Percentiles rank a stretch among this genome's conserved stretches.
These are phyloP conservation scores for Russula dissimulans DNA, from an alignment of 768 basidiomycete species.

Conservation along the genomic window DNA sequence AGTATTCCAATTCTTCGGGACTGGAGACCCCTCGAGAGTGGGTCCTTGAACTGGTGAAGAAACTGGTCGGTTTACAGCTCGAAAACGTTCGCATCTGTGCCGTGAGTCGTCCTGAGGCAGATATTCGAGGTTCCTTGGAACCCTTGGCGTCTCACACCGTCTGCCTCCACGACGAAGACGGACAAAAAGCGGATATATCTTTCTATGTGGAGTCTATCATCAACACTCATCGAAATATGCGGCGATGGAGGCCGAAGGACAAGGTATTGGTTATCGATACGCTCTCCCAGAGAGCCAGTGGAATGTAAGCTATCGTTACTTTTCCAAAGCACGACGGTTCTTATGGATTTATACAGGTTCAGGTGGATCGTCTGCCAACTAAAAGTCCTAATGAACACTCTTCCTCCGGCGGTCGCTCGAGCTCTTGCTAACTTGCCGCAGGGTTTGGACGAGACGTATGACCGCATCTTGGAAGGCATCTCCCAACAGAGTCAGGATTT, in stretches of 20 bases:
- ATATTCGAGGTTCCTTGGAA: not conserved
- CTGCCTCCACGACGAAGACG: not conserved
- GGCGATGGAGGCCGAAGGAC: not conserved
- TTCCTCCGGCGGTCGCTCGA: no score
- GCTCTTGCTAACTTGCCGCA: no score
- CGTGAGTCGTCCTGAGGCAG: not conserved
- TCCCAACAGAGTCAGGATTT: no score
- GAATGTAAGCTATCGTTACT: not conserved
- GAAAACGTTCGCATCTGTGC: not conserved
- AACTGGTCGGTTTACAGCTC: not conserved
- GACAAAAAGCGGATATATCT: not conserved
- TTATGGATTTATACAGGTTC: not conserved
- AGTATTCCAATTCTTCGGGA: not conserved
- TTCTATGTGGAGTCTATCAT: not conserved
- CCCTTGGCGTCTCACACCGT: not conserved
- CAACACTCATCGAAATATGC: not conserved
- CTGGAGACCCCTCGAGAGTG: not conserved
- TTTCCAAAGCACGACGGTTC: not conserved
- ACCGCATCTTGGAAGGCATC: no score
- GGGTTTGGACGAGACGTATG: no score
- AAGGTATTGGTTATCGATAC: not conserved
- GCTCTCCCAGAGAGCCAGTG: not conserved
- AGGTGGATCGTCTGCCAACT: not conserved
- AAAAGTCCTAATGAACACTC: no score
- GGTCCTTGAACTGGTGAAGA: not conserved